These are phyloP conservation scores for Pythium guiyangense DNA, from an alignment of 352 stramenopile species.

Conservation along the genomic window DNA sequence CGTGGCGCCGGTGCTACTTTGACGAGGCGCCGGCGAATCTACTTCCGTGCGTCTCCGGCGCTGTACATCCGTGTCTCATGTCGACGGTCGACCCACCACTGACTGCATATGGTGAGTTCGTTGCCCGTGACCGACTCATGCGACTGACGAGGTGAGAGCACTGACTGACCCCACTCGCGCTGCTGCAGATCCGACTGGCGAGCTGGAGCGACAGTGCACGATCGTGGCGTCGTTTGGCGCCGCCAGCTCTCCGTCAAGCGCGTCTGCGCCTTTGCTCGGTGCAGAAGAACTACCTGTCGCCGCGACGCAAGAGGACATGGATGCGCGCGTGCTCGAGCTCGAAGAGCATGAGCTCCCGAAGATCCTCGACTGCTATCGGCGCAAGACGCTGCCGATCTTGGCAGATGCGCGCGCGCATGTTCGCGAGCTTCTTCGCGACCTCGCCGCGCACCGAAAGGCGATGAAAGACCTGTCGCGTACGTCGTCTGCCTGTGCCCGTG, in stretches of 20 bases:
- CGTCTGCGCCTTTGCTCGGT: neutral
- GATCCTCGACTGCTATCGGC: conserved; percentile 42
- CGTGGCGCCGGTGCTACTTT: conserved; percentile 40
- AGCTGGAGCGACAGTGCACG: conserved; percentile 41
- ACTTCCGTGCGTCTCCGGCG: conserved; percentile 17
- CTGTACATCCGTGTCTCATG: conserved; percentile 13
- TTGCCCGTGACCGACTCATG: too few species aligned
- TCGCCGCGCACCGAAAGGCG: conserved; percentile 10
- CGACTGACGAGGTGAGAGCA: neutral
- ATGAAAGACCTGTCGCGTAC: conserved; percentile 7
- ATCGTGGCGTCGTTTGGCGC: conserved; percentile 40
- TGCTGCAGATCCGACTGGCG: conserved; percentile 33
- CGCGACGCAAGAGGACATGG: conserved; percentile 19
- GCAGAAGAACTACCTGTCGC: neutral
- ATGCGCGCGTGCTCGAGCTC: conserved; percentile 32
- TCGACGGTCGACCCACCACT: conserved; percentile 30
- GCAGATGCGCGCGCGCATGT: conserved; percentile 31
- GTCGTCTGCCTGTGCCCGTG: neutral
- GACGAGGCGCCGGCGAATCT: conserved; percentile 29
- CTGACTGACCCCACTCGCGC: neutral
- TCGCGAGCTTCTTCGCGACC: conserved; percentile 21
- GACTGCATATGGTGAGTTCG: conserved; percentile 35
- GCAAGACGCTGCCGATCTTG: conserved; percentile 46
- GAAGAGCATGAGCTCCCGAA: conserved; percentile 40
- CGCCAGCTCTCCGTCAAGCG: neutral